These are phyloP conservation scores for Pogostemon cablin DNA, from an alignment of 257 asterid genomes.

Conservation along the genomic window DNA sequence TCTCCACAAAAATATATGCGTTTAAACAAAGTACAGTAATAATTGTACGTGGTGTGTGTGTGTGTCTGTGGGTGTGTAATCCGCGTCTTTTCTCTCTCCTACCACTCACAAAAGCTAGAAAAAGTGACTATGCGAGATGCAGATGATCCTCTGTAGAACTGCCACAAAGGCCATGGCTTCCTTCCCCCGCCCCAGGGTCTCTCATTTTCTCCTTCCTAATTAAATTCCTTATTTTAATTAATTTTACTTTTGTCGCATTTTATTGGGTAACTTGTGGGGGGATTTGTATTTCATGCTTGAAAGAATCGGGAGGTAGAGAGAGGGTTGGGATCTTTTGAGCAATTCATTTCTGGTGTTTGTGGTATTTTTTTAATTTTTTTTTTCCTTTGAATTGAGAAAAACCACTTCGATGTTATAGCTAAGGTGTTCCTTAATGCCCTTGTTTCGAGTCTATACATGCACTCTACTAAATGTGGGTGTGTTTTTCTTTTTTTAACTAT, in stretches of 20 bases:
- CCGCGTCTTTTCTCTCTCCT: conserved; percentile 41
- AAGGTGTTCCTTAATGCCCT: background rate
- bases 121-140: conserved; percentile 45
- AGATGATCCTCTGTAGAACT: conserved; percentile 46
- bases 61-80: conserved; percentile 32
- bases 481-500: background rate
- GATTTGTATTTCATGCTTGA: background rate
- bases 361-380: background rate
- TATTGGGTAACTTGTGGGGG: background rate
- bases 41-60: conserved; percentile 38
- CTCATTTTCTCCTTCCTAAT: background rate
- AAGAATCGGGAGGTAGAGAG: background rate
- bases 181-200: conserved; percentile 57
- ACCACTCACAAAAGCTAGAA: conserved; percentile 32
- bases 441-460: background rate
- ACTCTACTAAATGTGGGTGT: background rate
- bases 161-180: conserved; percentile 57
- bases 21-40: conserved; percentile 27
- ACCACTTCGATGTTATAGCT: conserved; percentile 9
- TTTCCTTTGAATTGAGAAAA: conserved; percentile 13
- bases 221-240: background rate
- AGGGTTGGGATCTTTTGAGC: conserved; percentile 7
- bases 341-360: background rate
- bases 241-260: background rate
- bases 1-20: conserved; percentile 8